phyloP scores from a whole-genome alignment of 768 basidiomycete genomes.

The Collybia sordida region DNA sequence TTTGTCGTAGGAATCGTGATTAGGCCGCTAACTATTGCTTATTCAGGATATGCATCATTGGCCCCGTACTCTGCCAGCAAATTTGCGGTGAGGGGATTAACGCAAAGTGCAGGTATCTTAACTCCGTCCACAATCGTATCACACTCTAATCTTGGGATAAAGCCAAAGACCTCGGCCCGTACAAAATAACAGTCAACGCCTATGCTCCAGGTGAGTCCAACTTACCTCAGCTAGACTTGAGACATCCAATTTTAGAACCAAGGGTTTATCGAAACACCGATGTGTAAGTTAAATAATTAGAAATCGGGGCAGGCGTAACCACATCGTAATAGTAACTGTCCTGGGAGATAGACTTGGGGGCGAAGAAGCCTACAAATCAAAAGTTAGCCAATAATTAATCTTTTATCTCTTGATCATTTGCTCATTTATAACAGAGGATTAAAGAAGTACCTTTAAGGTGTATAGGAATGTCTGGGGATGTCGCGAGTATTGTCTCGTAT shows the following conservation, averaged over 20 bases:
- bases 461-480: slow-evolving; percentile 26
- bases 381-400: neutral
- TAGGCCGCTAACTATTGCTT: neutral
- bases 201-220: slow-evolving; percentile 15
- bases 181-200: slow-evolving; percentile 20
- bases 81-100: slow-evolving; percentile 39
- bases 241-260: neutral
- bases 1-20: no score
- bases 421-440: neutral
- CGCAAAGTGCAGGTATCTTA: slow-evolving; percentile 26
- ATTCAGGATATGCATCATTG: slow-evolving; percentile 4
- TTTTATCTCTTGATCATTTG: neutral
- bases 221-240: neutral
- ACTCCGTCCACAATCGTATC: neutral
- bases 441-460: slow-evolving; percentile 5
- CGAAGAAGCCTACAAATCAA: neutral
- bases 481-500: slow-evolving; percentile 35
- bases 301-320: slow-evolving; percentile 8
- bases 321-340: slow-evolving; percentile 10
- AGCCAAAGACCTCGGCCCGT: slow-evolving; percentile 14
- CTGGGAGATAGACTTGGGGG: neutral
- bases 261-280: slow-evolving; percentile 6
- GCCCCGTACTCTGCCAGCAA: slow-evolving; percentile 34
- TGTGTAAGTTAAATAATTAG: slow-evolving; percentile 5
- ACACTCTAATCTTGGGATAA: neutral